phyloP scores from a whole-genome alignment of 2,329 filamentous ascomycete species.

The Pestalotiopsis fici region DNA sequence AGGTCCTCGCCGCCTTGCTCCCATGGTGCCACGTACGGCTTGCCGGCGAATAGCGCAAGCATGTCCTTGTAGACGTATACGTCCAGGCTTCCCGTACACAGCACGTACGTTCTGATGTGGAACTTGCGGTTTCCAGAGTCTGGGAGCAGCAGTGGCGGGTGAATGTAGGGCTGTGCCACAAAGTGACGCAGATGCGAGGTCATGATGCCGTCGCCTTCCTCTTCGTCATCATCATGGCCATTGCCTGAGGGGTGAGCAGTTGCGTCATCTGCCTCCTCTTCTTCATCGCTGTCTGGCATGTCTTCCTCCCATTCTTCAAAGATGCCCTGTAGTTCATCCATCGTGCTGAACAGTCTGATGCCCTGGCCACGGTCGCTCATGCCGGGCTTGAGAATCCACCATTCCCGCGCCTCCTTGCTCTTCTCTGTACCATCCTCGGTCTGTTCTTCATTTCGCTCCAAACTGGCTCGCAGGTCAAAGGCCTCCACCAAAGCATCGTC shows the following conservation, averaged over 20 bases:
- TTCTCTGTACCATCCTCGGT: conserved; percentile 13
- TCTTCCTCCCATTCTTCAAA: conserved; percentile 90
- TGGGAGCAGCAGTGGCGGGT: conserved; percentile 76
- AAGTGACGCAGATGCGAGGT: conserved; percentile 95
- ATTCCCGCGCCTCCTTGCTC: conserved; percentile 57
- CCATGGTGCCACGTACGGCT: conserved; percentile 69
- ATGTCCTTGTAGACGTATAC: conserved; percentile 88
- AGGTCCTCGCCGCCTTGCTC: conserved; percentile 50
- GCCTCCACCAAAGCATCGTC: conserved; percentile 91
- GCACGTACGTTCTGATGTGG: conserved; percentile 89
- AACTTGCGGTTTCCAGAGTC: conserved; percentile 76
- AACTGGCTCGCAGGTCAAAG: conserved; percentile 80
- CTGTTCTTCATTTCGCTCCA: conserved; percentile 63
- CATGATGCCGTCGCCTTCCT: conserved; percentile 60
- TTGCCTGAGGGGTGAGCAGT: conserved; percentile 18
- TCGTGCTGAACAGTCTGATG: conserved; percentile 83
- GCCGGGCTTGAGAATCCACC: conserved; percentile 98
- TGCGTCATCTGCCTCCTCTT: conserved; percentile 45
- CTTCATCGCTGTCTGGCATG: conserved; percentile 65
- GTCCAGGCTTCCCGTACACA: conserved; percentile 75
- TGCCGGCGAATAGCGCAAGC: conserved; percentile 88
- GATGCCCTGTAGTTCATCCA: conserved; percentile 80
- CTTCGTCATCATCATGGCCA: conserved; percentile 15
- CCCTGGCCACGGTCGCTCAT: conserved; percentile 98
- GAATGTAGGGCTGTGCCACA: conserved; percentile 91